These are phyloP conservation scores for Pestalotiopsis fici DNA, from an alignment of 2,329 filamentous ascomycete species.

Conservation along the genomic window DNA sequence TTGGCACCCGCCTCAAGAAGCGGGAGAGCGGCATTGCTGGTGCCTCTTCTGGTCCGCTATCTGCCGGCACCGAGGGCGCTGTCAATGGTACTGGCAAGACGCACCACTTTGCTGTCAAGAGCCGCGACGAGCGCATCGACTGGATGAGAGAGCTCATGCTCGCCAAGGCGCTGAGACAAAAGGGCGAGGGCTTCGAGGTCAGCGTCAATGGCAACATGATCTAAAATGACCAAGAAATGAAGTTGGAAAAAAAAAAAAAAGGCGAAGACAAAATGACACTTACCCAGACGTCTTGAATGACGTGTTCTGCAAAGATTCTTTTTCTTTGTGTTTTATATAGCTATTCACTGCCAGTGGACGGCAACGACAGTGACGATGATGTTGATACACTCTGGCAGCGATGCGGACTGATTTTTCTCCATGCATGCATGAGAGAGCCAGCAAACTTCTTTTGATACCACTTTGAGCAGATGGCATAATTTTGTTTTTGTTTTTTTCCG, in stretches of 20 bases:
- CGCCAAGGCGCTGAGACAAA: conserved; percentile 82
- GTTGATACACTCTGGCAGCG: not conserved
- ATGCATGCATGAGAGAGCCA: not conserved
- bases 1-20: conserved; percentile 49
- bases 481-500: not conserved
- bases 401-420: not conserved
- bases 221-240: conserved; percentile 30
- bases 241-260: not conserved
- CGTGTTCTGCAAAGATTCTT: conserved; percentile 16
- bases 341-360: not conserved
- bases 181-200: conserved; percentile 80
- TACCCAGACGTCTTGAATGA: too few relatives aligned
- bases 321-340: not conserved
- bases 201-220: conserved; percentile 81
- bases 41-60: conserved; percentile 25
- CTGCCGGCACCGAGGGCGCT: conserved; percentile 37
- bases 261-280: not conserved
- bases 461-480: not conserved
- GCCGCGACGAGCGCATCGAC: conserved; percentile 87
- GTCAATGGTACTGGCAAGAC: conserved; percentile 73
- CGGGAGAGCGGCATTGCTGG: conserved; percentile 46
- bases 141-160: conserved; percentile 97
- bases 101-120: conserved; percentile 90
- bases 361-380: not conserved
- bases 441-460: conserved; percentile 5